phyloP scores from a whole-genome alignment of 2,329 filamentous ascomycete genomes.

The Trichoderma koningii region DNA sequence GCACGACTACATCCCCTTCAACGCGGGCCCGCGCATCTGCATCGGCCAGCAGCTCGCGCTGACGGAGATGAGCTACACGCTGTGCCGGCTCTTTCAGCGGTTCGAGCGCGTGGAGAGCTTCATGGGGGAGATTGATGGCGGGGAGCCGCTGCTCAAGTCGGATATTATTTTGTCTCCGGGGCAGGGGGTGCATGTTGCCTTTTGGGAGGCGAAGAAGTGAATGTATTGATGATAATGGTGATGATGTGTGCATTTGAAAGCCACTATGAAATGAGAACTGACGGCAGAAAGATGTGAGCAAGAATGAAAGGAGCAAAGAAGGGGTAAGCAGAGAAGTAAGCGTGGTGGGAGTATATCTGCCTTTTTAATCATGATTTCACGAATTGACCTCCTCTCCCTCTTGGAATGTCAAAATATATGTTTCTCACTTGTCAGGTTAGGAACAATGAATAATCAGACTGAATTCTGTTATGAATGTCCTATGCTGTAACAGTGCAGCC shows the following conservation, averaged over 20 bases:
- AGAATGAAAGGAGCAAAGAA: too few relatives aligned
- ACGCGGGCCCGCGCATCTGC: constrained; percentile 71
- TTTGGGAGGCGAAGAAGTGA: constrained; percentile 50
- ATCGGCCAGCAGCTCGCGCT: constrained; percentile 80
- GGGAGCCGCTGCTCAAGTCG: constrained; percentile 55
- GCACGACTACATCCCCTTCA: constrained; percentile 75
- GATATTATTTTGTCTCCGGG: constrained; percentile 63
- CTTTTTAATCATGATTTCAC: too few relatives aligned
- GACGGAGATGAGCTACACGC: constrained; percentile 73
- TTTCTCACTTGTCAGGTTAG: too few relatives aligned
- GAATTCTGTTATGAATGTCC: too few relatives aligned
- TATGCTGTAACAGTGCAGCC: background rate
- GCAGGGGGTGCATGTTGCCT: constrained; percentile 59
- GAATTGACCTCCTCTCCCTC: too few relatives aligned
- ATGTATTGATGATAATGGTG: background rate
- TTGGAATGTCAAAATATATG: too few relatives aligned
- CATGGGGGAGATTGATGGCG: constrained; percentile 58
- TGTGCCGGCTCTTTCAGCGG: constrained; percentile 71
- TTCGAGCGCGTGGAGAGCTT: constrained; percentile 64
- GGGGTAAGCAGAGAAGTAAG: too few relatives aligned
- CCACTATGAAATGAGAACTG: too few relatives aligned
- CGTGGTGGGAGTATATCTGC: background rate
- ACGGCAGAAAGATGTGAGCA: too few relatives aligned
- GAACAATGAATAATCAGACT: too few relatives aligned
- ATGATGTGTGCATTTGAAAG: too few relatives aligned